Evolutionary conservation across 129 eudicot genomes (phyloP).

Genomic region (Erigeron canadensis): DNA sequence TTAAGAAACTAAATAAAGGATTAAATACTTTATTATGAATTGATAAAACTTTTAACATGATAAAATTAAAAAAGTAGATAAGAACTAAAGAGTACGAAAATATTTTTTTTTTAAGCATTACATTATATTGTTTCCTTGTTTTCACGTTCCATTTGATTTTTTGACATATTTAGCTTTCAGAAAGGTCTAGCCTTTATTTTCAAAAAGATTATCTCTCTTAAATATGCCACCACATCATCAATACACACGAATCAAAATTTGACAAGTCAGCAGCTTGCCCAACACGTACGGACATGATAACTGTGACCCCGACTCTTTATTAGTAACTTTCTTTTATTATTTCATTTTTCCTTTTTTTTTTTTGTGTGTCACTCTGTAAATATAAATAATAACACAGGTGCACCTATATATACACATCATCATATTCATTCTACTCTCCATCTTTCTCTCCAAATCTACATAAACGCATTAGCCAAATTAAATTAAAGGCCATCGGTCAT

Average conservation of each 20-base stretch:
- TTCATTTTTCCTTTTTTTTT: conserved; percentile 1
- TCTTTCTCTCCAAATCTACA: conserved; percentile 21
- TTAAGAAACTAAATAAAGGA: no score
- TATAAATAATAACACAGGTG: conserved; percentile 21
- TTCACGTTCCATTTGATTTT: no score
- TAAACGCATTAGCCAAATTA: not conserved
- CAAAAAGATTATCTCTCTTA: conserved; percentile 13
- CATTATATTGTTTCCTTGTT: no score
- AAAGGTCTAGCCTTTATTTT: conserved; percentile 2
- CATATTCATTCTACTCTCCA: conserved; percentile 11
- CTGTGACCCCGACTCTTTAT: no score
- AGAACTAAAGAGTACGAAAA: no score
- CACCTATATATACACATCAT: conserved; percentile 21
- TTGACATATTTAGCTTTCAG: no score
- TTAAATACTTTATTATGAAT: no score
- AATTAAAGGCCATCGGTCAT: not conserved
- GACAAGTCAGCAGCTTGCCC: conserved; percentile 30
- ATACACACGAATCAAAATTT: conserved; percentile 5
- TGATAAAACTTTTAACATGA: no score
- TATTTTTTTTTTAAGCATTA: no score
- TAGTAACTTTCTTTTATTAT: not conserved
- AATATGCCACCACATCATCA: conserved; percentile 18
- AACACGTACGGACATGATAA: conserved; percentile 27
- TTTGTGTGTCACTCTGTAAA: conserved; percentile 22
- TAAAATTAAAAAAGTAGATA: no score